Base-by-base conservation (phyloP, 2,329 filamentous ascomycete species). In the Fusarium pseudonygamai region DNA sequence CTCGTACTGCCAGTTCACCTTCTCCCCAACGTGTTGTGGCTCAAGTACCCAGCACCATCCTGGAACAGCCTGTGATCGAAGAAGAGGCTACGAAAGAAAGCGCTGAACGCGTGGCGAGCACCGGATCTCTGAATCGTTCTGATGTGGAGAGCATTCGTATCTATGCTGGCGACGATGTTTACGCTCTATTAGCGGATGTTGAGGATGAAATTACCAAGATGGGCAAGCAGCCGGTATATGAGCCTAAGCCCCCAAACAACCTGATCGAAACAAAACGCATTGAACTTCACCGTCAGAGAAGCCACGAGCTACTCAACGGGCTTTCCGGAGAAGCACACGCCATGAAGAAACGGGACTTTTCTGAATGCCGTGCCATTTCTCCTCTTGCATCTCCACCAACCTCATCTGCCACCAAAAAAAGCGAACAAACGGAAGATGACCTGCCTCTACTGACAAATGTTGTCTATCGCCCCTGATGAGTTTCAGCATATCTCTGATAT, bases 161-260 rank as follows among this genome's bases (percentile, higher is more conserved):
- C 73, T 93, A 93, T 72, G 90, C 90, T 28, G 91, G 91, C 66
- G 88, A 89, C 67, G 90, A 92, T 52, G 87, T 93, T 14, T 92
- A 91, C 72, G 87, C 89, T 5, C 84, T 93, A 4, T 84, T 93
- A 45, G 89, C 88, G 3, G 91, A 93, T 72, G 91, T 93, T 20
- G 90, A 93, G 79, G 78, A 81, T 50, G 82, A 84, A 56, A 82
- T 83, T 58, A 80, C 78, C 58, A 82, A 80, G 64, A 82, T 84
- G 78, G 79, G 79, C 72, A 75, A 67, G 50, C 71, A 72, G 32
- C 67, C 39, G 34, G 57, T 43, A n/a, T 50, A 50, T 18, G 73
- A 77, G 14, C 55, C 61, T 7, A 20, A 36, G 11, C 47, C 66
- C 15, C 37, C 47, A 6, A 45, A 49, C 53, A 70, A 64, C 36